These are phyloP conservation scores for Cynanchum wilfordii DNA, from an alignment of 257 asterid genomes.

Conservation along the genomic window DNA sequence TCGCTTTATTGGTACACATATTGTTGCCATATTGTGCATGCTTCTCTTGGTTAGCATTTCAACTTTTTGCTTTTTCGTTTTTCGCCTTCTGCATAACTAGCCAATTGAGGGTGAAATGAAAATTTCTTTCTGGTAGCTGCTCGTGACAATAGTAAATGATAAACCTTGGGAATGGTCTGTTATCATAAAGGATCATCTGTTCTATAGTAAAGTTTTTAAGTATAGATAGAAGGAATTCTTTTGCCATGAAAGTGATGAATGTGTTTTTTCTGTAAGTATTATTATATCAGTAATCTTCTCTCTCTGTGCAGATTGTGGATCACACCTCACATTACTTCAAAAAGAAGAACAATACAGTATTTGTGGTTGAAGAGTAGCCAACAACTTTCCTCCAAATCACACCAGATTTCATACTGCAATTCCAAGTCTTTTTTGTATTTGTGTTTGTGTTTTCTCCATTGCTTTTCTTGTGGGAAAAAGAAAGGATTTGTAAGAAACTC, in stretches of 20 bases:
- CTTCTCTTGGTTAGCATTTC: too few relatives aligned
- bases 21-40: too few relatives aligned
- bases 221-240: too few relatives aligned
- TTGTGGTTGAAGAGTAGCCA: constrained; percentile 44
- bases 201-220: too few relatives aligned
- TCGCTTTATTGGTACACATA: too few relatives aligned
- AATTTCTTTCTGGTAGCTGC: too few relatives aligned
- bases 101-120: too few relatives aligned
- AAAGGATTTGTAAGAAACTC: not conserved
- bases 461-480: not conserved
- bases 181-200: too few relatives aligned
- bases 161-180: too few relatives aligned
- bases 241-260: not conserved
- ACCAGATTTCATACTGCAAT: not conserved
- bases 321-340: constrained; percentile 61
- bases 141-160: too few relatives aligned
- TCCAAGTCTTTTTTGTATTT: not conserved
- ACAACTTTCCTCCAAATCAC: not conserved
- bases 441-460: not conserved
- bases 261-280: not conserved
- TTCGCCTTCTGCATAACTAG: too few relatives aligned
- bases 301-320: constrained; percentile 58
- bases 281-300: not conserved
- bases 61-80: too few relatives aligned
- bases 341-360: constrained; percentile 37